Base-by-base conservation (phyloP, 2,329 filamentous ascomycete genomes). In the Aureobasidium leucospermi region DNA sequence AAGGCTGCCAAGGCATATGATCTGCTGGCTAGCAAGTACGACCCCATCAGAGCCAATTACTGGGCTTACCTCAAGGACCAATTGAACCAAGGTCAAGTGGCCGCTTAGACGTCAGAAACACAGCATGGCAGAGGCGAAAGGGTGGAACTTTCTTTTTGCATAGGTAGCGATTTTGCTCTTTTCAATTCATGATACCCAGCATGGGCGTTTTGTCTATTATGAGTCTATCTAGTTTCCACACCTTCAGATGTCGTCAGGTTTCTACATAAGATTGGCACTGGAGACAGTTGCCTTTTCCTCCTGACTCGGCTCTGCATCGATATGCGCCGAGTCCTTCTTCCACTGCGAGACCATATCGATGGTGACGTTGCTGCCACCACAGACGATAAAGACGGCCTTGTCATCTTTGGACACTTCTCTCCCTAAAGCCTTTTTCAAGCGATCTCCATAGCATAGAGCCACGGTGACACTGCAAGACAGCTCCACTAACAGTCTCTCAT, bases 11-110 rank as follows among this genome's bases (percentile, higher is more conserved):
- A 84, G 68, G 90, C 88, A 62, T 74, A 96, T 67, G 81, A 82
- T 60, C 76, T 95, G 62, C 73, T 99, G 68, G 87, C 84, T 49
- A 85, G 87, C 68, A 92, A 86, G 77, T 99, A 91, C 81, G 94
- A 99, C 79, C 90, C 89, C 6, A 87, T 99, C 62, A 81, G 94
- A 60, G 86, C 85, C 64, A 93, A 92, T 64, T 99, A 96, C 75
- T 99, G 94, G 94, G 86, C 89, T 67, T 96, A 88, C 75, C 80
- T 83, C 69, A 85, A 84, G 69, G 74, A 71, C 43, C 69, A 77
- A 65, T 69, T 84, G 51, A 70, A 32, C 4, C 38, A 56, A 31
- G 46, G 41, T 16, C 38, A 38, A 8, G 51, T 23, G n/a, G 53
- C 49, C 38, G 60, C 56, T 38, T 59, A 23, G n/a, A 28, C 23